Base-by-base conservation (phyloP, 192 early-diverging fungal species). In the Coemansia interrupta region DNA sequence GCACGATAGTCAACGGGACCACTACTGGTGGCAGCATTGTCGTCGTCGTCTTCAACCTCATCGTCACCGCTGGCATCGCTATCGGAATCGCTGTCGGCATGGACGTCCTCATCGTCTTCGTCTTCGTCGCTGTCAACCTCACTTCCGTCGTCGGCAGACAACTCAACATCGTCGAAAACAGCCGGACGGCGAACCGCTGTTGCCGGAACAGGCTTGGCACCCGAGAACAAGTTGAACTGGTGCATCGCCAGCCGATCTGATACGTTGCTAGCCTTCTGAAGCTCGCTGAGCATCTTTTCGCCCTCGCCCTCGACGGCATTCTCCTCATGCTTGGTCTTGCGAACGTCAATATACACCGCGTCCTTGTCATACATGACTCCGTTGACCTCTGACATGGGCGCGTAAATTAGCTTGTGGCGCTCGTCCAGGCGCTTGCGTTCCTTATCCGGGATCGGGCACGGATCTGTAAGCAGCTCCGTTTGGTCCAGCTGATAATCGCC, bases 351-450 rank as follows among this genome's bases (percentile, higher is more conserved):
- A 65, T 99, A 99, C 19, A 99, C 92, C 6, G 95, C 97, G 80
- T 99, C 97, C 76, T 94, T 96, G 74, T 99, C 97, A 79, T 97
- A 97, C 86, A 97, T 87, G 54, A 99, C 90, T 46, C 97, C 97
- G 61, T 92, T 94, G 23, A 99, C 92, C 63, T 96, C 94, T 0
- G 93, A 92, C 92, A 96, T 97, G 22, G 97, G 97, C 20, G 95
- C 97, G 61, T 96, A 97, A 48, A 99, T 91, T 23, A 97, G 83
- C 76, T 96, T 96, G 62, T 93, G 87, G 51, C 95, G 92, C 61
- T 97, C 95, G 66, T 87, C 90, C 72, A 99, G 73, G 5, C 86
- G 81, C 72, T 89, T 93, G 38, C 90, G 82, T 53, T 88, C 89
- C 76, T 95, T 96, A 47, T 97, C 92, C 17, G 97, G 95, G 2